phyloP scores from a whole-genome alignment of 2,329 filamentous ascomycete genomes.

The Neofusicoccum kwambonambiense region DNA sequence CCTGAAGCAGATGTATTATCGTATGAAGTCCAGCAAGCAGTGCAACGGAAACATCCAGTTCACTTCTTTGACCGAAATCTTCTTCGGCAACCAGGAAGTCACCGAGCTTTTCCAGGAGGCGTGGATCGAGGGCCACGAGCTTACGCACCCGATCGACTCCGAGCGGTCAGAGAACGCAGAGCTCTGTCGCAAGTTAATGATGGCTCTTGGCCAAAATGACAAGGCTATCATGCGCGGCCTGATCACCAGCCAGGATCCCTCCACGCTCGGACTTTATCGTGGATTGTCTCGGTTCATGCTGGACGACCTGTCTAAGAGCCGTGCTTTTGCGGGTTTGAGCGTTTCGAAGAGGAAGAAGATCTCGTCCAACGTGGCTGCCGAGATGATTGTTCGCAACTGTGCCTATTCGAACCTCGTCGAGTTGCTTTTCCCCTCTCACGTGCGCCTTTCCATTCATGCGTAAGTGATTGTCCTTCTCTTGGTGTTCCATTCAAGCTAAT shows the following conservation, averaged over 20 bases:
- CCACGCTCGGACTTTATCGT: constrained; percentile 34
- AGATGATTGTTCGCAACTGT: constrained; percentile 46
- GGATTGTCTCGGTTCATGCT: constrained; percentile 41
- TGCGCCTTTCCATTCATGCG: constrained; percentile 51
- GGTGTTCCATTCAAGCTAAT: not conserved
- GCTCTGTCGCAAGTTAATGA: constrained; percentile 31
- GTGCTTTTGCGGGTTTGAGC: constrained; percentile 27
- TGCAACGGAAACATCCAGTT: constrained; percentile 29
- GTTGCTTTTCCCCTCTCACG: constrained; percentile 45
- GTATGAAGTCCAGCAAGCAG: constrained; percentile 24
- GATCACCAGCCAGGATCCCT: constrained; percentile 30
- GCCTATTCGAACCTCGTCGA: constrained; percentile 51
- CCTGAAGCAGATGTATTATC: constrained; percentile 40
- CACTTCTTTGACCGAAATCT: constrained; percentile 32
- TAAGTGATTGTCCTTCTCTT: not conserved
- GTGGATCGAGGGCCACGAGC: constrained; percentile 25
- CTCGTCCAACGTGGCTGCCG: constrained; percentile 33
- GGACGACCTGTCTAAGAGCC: constrained; percentile 32
- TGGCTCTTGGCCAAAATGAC: constrained; percentile 28
- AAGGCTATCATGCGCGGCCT: constrained; percentile 27
- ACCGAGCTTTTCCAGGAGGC: constrained; percentile 26
- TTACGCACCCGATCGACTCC: constrained; percentile 32
- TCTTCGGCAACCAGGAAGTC: constrained; percentile 19
- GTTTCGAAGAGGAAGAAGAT: constrained; percentile 37
- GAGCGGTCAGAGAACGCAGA: constrained; percentile 30